Evolutionary conservation across 139 green algal genomes (phyloP).

Genomic region (Klebsormidium nitens): DNA sequence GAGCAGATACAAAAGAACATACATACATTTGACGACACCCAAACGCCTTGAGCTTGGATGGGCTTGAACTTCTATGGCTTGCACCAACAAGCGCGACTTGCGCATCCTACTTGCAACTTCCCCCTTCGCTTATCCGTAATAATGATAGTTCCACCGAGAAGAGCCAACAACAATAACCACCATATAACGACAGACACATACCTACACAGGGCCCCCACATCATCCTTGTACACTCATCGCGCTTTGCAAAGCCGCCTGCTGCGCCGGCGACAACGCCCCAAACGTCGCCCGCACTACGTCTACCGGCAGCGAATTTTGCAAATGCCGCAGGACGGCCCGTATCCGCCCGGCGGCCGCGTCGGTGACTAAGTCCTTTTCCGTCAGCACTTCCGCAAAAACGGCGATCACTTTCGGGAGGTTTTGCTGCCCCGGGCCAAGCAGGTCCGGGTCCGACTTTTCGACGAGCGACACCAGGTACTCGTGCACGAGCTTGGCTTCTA

Average conservation of each 20-base stretch:
- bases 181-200: too few species aligned
- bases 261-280: background rate
- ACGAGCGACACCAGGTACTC: slow-evolving; percentile 59
- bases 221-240: too few species aligned
- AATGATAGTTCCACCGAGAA: too few species aligned
- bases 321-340: slow-evolving; percentile 7
- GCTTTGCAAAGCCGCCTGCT: slow-evolving; percentile 14
- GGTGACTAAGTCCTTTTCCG: slow-evolving; percentile 28
- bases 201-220: too few species aligned
- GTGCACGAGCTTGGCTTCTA: slow-evolving; percentile 56
- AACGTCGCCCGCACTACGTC: slow-evolving; percentile 1
- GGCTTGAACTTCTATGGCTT: too few species aligned
- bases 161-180: too few species aligned
- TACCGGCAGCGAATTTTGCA: slow-evolving; percentile 21
- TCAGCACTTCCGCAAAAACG: slow-evolving; percentile 35
- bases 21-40: too few species aligned
- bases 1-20: too few species aligned
- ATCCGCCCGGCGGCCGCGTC: slow-evolving; percentile 17
- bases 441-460: slow-evolving; percentile 20
- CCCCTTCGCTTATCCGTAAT: too few species aligned
- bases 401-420: slow-evolving; percentile 26
- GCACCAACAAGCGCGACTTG: too few species aligned
- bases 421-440: slow-evolving; percentile 29
- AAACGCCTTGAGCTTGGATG: too few species aligned
- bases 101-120: too few species aligned